Conservation (phyloP, 805 yeast species). For the Vanderwaltozyma verrucispora region DNA sequence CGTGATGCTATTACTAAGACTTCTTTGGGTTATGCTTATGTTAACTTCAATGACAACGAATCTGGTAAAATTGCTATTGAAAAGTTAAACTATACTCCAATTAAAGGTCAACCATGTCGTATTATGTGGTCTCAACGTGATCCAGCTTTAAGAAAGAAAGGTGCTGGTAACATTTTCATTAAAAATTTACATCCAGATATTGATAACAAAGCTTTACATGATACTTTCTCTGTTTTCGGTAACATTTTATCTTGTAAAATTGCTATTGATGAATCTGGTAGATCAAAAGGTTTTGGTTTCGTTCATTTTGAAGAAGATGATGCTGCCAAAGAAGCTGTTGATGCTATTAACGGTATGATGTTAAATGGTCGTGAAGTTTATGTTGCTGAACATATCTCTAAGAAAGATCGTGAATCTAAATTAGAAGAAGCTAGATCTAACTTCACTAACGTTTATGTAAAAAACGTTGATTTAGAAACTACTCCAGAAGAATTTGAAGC, state of each 20-base stretch:
- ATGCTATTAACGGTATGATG: conserved; percentile 96
- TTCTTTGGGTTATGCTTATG: conserved; percentile 97
- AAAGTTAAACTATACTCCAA: conserved; percentile 85
- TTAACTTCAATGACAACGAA: conserved; percentile 78
- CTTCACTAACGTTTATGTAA: conserved; percentile 93
- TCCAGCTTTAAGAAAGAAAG: conserved; percentile 88
- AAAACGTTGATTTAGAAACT: conserved; percentile 71
- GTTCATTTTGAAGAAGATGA: conserved; percentile 92
- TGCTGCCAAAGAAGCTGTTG: conserved; percentile 90
- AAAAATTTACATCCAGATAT: conserved; percentile 97
- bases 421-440: conserved; percentile 81
- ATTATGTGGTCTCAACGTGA: conserved; percentile 99
- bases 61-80: conserved; percentile 94
- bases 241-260: conserved; percentile 93
- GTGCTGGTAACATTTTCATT: conserved; percentile 94
- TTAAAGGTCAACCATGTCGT: conserved; percentile 95
- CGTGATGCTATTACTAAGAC: conserved; percentile 96
- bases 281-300: conserved; percentile 92
- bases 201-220: conserved; percentile 97
- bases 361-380: conserved; percentile 92
- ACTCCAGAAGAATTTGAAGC: conserved; percentile 61
- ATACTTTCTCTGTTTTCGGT: conserved; percentile 95
- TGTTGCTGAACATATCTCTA: conserved; percentile 90
- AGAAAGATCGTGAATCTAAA: conserved; percentile 89
- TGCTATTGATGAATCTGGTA: conserved; percentile 86